Evolutionary conservation across 495 filamentous ascomycete genomes (phyloP).

Genomic region (Penicillium nucicola): DNA sequence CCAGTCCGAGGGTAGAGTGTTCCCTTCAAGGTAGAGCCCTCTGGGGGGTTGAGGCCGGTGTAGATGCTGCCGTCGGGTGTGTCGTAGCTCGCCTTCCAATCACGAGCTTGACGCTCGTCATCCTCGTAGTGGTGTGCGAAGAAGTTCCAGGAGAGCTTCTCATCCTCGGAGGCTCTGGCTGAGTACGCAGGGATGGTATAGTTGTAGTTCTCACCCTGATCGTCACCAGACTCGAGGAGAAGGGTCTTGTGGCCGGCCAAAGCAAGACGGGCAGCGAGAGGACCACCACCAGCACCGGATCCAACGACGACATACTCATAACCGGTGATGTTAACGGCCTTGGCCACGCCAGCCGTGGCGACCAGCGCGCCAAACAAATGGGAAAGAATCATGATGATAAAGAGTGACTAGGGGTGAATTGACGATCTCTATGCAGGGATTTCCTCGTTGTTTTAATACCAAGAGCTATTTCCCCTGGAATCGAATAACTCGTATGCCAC

Average conservation of each 20-base stretch:
- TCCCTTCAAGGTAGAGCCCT: constrained; percentile 36
- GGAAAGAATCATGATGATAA: no score
- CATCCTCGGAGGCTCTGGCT: constrained; percentile 37
- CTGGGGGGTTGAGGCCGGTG: constrained; percentile 36
- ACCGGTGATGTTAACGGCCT: constrained; percentile 28
- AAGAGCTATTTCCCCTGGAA: no score
- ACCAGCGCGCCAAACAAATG: neutral
- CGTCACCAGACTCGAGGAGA: constrained; percentile 62
- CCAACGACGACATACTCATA: constrained; percentile 71
- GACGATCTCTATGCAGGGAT: no score
- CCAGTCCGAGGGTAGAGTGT: constrained; percentile 47
- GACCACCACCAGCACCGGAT: constrained; percentile 62
- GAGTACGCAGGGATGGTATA: constrained; percentile 39
- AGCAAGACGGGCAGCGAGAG: constrained; percentile 59
- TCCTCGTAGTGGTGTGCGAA: constrained; percentile 46
- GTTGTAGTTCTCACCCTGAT: constrained; percentile 46
- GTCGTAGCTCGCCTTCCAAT: constrained; percentile 43
- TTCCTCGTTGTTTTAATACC: no score
- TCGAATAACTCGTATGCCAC: no score
- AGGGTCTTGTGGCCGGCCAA: constrained; percentile 57
- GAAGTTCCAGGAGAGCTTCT: constrained; percentile 42
- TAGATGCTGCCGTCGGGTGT: constrained; percentile 36
- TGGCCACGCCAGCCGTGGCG: constrained; percentile 19
- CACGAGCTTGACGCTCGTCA: constrained; percentile 32
- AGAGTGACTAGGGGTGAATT: no score